Evolutionary conservation across 495 filamentous ascomycete species (phyloP).

Genomic region (Bathelium albidoporum): DNA sequence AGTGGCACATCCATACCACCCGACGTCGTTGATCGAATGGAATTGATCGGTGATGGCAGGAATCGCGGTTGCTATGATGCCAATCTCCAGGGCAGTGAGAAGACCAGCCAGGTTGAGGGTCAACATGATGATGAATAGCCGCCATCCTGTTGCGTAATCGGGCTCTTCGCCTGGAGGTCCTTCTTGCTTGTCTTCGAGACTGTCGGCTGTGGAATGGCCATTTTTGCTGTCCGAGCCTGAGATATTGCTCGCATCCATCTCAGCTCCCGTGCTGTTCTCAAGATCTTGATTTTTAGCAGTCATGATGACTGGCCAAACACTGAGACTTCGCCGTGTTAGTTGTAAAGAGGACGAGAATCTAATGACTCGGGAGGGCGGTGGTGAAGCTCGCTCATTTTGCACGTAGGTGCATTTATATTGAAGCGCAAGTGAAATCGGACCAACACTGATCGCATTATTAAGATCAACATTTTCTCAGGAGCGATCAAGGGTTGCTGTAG

Average conservation of each 20-base stretch:
- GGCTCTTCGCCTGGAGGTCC: conserved; percentile 1
- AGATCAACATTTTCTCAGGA: not conserved
- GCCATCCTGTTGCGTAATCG: conserved; percentile 10
- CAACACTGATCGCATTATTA: conserved; percentile 2
- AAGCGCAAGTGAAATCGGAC: not conserved
- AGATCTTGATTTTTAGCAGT: not conserved
- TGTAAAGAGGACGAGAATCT: conserved; percentile 7
- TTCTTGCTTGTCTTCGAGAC: conserved; percentile 4
- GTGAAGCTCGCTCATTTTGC: not conserved
- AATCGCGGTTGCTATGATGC: conserved; percentile 30
- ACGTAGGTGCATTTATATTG: not conserved
- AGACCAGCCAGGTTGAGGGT: conserved; percentile 9
- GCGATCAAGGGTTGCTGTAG: not conserved
- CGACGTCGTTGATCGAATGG: conserved; percentile 34
- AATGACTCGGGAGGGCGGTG: not conserved
- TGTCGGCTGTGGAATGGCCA: conserved; percentile 6
- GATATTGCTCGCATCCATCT: conserved; percentile 7
- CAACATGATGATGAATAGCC: conserved; percentile 9
- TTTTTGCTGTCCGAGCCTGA: conserved; percentile 6
- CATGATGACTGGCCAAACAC: conserved; percentile 5
- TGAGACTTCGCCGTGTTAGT: conserved; percentile 4
- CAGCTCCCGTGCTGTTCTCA: conserved; percentile 9
- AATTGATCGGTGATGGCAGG: conserved; percentile 42
- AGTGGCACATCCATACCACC: conserved; percentile 47
- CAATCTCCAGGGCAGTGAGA: conserved; percentile 9